A percentile compares a stretch with the other conserved stretches of the same genome.
phyloP scores from a whole-genome alignment of 169 alveolate species.

The Eimeria maxima region DNA sequence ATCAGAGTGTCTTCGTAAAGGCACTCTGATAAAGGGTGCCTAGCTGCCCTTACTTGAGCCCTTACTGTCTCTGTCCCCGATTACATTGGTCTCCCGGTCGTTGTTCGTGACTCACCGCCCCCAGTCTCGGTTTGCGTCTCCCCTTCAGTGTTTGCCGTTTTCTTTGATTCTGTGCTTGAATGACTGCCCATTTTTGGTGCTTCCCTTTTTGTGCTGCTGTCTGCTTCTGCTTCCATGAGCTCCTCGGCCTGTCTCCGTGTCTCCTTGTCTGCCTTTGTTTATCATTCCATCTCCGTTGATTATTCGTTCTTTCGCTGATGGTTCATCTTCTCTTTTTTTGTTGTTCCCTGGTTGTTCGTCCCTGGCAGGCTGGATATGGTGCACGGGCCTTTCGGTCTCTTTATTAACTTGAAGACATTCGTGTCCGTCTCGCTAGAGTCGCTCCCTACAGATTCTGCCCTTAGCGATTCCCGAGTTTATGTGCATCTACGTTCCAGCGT shows the following conservation, averaged over 20 bases:
- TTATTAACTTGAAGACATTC: slow-evolving; percentile 87
- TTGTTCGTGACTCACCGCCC: too few species aligned
- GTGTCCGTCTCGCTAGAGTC: slow-evolving; percentile 86
- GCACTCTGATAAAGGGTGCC: too few species aligned
- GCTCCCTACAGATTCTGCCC: slow-evolving; percentile 81
- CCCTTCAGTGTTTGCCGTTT: background rate
- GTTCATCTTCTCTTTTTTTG: background rate
- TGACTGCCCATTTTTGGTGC: background rate
- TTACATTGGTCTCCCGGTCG: too few species aligned
- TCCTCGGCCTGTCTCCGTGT: background rate
- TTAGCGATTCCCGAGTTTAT: slow-evolving; percentile 60
- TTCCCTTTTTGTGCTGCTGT: background rate
- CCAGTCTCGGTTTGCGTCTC: too few species aligned
- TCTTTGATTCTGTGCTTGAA: background rate
- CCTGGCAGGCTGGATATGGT: slow-evolving; percentile 85
- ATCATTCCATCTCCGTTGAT: too few species aligned
- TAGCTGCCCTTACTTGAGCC: too few species aligned
- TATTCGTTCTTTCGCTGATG: too few species aligned
- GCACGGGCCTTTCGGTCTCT: slow-evolving; percentile 89
- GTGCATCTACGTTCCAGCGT: slow-evolving; percentile 71
- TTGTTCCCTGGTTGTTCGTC: background rate
- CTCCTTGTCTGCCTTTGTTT: background rate
- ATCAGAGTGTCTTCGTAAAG: background rate
- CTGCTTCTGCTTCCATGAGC: background rate
- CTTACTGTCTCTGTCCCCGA: background rate